Base-by-base conservation (phyloP, 352 stramenopile genomes). In the Phytopythium litorale region DNA sequence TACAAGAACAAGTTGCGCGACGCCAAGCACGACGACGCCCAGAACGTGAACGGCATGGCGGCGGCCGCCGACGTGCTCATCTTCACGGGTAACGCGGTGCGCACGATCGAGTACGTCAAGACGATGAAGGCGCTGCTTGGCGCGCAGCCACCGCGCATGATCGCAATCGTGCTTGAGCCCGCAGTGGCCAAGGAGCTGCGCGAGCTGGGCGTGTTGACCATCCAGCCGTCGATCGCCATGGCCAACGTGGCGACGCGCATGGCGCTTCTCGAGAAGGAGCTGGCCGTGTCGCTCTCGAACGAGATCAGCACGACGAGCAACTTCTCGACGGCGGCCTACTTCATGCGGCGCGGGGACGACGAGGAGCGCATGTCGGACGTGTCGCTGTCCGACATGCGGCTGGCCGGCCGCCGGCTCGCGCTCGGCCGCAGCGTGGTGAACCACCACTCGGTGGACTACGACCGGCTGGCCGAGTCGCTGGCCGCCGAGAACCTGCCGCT, bases 241-340 rank as follows among this genome's bases (percentile, higher is more conserved):
- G 77, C 79, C 19, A 88, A 89, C 40, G 84, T 89, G 52, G 78
- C 72, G 0, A 89, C 78, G 19, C 73, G 79, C 21, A 86, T 88
- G 77, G 77, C 76, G 9, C 63, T 90, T n/a, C 63, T 90, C 13
- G 76, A 88, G 4, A 59, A 64, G 32, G 72, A 74, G 23, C 60
- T 80, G 6, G 76, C 76, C 0, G 60, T 73, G 11, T 64, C 74
- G 23, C 58, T 82, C 1, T 82, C 71, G 11, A 58, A 74, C 33
- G 74, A 82, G 63, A 79, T 82, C 50, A 82, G 74, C 45, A 78
- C 70, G 9, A 78, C 70, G 16, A 75, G 65, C 30, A 71, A 74
- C 52, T 78, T 81, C 32, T 60, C 69, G 9, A 87, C 79, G 4
- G 77, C 78, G 18, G 60, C 77, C 8, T 89, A 85, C 68, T 88